Conservation (phyloP, 805 yeast genomes). For the Yamadazyma takamatsuzukensis region DNA sequence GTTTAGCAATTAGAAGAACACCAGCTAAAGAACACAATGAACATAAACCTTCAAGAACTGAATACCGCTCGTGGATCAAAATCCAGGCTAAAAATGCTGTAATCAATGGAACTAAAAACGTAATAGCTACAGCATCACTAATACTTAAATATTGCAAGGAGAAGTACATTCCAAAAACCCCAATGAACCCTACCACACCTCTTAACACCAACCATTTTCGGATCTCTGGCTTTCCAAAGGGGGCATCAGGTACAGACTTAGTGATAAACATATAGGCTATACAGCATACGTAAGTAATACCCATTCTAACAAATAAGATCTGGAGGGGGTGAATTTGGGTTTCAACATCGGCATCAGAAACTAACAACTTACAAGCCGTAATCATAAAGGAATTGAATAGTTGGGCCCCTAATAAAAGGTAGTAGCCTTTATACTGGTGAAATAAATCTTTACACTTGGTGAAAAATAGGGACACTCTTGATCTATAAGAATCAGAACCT, state of each 20-base stretch:
- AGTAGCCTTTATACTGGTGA: conserved; percentile 47
- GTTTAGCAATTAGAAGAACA: conserved; percentile 78
- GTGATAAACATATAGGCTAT: conserved; percentile 50
- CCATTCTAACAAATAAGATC: conserved; percentile 74
- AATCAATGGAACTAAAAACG: conserved; percentile 73
- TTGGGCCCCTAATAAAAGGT: conserved; percentile 58
- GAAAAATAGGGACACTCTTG: too few relatives aligned
- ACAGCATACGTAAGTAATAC: conserved; percentile 61
- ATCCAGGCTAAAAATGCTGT: conserved; percentile 73
- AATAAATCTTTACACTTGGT: background rate
- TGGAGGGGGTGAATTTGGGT: conserved; percentile 73
- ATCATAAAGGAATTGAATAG: conserved; percentile 77
- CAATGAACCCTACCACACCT: conserved; percentile 71
- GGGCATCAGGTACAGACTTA: conserved; percentile 51
- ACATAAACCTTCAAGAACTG: conserved; percentile 64
- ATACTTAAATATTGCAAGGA: conserved; percentile 70
- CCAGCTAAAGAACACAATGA: conserved; percentile 68
- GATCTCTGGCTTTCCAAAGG: conserved; percentile 64
- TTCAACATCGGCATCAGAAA: conserved; percentile 56
- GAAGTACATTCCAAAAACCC: conserved; percentile 76
- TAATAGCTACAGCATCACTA: conserved; percentile 77
- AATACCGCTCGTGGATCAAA: conserved; percentile 62
- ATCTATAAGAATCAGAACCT: too few relatives aligned
- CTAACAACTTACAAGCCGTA: conserved; percentile 69
- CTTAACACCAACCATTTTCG: conserved; percentile 54